Conservation (phyloP, 768 basidiomycete genomes). For the Crepidotus variabilis region DNA sequence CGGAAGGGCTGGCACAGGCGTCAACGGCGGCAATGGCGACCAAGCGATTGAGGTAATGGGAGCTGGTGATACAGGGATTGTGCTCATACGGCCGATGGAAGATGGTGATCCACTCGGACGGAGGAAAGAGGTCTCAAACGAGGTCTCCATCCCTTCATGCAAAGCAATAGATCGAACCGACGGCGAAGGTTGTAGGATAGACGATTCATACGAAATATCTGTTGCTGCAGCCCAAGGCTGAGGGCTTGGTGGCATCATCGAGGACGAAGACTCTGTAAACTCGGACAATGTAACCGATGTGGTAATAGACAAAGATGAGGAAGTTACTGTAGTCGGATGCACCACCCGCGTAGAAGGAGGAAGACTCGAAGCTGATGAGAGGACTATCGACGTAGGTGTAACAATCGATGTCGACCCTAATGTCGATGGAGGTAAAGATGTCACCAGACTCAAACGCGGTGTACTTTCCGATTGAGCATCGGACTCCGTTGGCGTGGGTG, state of each 20-base stretch:
- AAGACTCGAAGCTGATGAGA: slow-evolving; percentile 26
- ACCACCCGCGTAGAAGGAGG: slow-evolving; percentile 17
- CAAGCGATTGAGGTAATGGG: slow-evolving; percentile 20
- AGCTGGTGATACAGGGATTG: slow-evolving; percentile 36
- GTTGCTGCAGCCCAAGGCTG: slow-evolving; percentile 59
- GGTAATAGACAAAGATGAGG: slow-evolving; percentile 16
- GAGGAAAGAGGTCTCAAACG: slow-evolving; percentile 73
- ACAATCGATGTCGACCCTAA: slow-evolving; percentile 24
- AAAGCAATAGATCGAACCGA: slow-evolving; percentile 50
- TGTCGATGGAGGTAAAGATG: slow-evolving; percentile 24
- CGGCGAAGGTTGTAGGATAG: slow-evolving; percentile 68
- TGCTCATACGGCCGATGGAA: slow-evolving; percentile 38
- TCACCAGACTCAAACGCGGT: slow-evolving; percentile 20
- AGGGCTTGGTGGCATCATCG: slow-evolving; percentile 34
- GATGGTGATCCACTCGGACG: slow-evolving; percentile 55
- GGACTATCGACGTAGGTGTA: slow-evolving; percentile 26
- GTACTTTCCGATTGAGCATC: slow-evolving; percentile 12
- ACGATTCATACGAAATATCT: slow-evolving; percentile 72
- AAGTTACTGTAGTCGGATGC: slow-evolving; percentile 2
- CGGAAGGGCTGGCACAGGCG: slow-evolving; percentile 34
- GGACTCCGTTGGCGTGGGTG: slow-evolving; percentile 12
- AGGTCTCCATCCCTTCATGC: slow-evolving; percentile 58
- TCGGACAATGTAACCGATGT: slow-evolving; percentile 40
- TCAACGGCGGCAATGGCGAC: slow-evolving; percentile 33
- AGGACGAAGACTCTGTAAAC: slow-evolving; percentile 33